Base-by-base conservation (phyloP, 306 rosid species). In the Senna siamea region DNA sequence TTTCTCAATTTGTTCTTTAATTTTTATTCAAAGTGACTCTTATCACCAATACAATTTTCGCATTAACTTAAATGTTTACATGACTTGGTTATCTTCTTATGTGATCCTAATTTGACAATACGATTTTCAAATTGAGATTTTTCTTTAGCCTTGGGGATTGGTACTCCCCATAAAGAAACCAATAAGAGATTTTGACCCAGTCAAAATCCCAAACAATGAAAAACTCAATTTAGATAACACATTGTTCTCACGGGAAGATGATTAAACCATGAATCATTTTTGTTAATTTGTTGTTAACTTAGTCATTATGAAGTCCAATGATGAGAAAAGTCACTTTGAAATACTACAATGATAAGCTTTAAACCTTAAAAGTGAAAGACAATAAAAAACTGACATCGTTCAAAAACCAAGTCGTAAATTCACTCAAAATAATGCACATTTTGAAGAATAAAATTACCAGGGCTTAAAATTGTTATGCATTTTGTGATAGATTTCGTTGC, bases 391-490 rank as follows among this genome's bases (percentile, higher is more conserved):
- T 5, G 37, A 32, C 7, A 37, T 37, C 40, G 6, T 37, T 37
- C 40, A 26, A 26, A 26, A 26, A 1, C 51, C 51, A 46, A 14
- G 15, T 2, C 51, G 11, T 58, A 17, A 28, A 30, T 32, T 58
- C 65, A 14, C 22, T 58, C 22, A 59, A 32, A 32, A 59, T 32
- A 41, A 30, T 64, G 23, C 52, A 52, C 22, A 54, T 15, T n/a
- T 40, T 22, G 48, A 37, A 46, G 44, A 50, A 56, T 22, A 9
- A 46, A 65, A 1, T 77, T 88, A 90, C 96, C 96, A 18, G 94
- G 94, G 86, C 92, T 90, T 75, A 85, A 80, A 71, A 85, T 85
- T 69, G 76, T 78, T 74, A 79, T 57, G 79, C 86, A 85, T 90
- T 84, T 84, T 54, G 90, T 84, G 26, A 89, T 81, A 62, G 98